Percentiles rank a stretch among this genome's conserved stretches.
These are phyloP conservation scores for Botryobasidium botryosum DNA, from an alignment of 768 basidiomycete genomes.

Conservation along the genomic window DNA sequence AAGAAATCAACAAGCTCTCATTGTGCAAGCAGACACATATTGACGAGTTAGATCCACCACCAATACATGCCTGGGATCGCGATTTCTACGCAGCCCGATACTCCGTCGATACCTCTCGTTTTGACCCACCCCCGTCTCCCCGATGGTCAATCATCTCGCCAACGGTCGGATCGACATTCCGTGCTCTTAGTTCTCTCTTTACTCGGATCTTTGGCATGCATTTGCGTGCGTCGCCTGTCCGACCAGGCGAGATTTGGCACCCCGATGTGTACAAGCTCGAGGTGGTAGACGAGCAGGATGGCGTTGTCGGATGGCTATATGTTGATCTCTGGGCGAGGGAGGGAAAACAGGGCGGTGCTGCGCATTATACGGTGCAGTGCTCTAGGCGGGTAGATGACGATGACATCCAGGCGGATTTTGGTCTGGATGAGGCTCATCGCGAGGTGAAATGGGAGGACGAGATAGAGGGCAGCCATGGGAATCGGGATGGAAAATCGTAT, in stretches of 20 bases:
- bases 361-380: conserved; percentile 95
- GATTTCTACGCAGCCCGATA: conserved; percentile 71
- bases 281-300: conserved; percentile 77
- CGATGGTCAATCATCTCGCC: too few relatives aligned
- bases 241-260: conserved; percentile 80
- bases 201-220: conserved; percentile 73
- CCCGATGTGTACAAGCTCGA: conserved; percentile 76
- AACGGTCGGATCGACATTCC: conserved; percentile 80
- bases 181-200: conserved; percentile 83
- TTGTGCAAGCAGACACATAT: conserved; percentile 68
- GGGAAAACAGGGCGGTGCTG: conserved; percentile 81
- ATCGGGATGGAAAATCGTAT: conserved; percentile 43
- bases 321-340: conserved; percentile 74
- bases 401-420: conserved; percentile 50
- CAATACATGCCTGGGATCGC: conserved; percentile 90
- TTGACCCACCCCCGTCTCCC: conserved; percentile 18
- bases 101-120: conserved; percentile 51
- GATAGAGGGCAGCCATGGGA: conserved; percentile 12
- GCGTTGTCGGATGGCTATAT: conserved; percentile 86
- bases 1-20: conserved; percentile 44
- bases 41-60: conserved; percentile 23
- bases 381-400: conserved; percentile 87
- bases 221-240: conserved; percentile 44
- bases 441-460: conserved; percentile 14
- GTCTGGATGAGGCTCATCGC: background rate